phyloP scores from a whole-genome alignment of 345 rosid genomes.

The Acer yangbiense region DNA sequence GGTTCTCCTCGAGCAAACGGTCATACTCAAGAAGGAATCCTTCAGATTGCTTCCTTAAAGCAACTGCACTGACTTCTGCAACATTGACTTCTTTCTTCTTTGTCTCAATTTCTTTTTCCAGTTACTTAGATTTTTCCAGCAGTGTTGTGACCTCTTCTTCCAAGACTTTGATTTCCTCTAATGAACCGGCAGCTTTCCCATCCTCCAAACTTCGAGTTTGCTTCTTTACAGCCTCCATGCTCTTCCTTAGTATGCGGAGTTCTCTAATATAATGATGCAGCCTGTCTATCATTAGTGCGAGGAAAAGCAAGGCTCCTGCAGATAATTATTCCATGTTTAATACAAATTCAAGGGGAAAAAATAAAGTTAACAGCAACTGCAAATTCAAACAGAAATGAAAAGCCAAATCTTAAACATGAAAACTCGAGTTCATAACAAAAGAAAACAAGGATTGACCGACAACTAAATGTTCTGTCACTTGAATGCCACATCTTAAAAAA shows the following conservation, averaged over 20 bases:
- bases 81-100: slow-evolving; percentile 54
- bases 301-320: slow-evolving; percentile 82
- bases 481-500: not conserved
- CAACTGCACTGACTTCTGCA: slow-evolving; percentile 71
- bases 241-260: slow-evolving; percentile 75
- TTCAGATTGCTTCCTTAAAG: slow-evolving; percentile 89
- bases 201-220: slow-evolving; percentile 64
- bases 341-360: slow-evolving; percentile 5
- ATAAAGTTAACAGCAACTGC: not conserved
- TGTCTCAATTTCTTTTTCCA: slow-evolving; percentile 51
- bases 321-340: slow-evolving; percentile 19
- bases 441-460: not conserved
- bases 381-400: slow-evolving; percentile 3
- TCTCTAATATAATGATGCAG: slow-evolving; percentile 91
- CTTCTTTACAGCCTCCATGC: slow-evolving; percentile 71
- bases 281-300: slow-evolving; percentile 84
- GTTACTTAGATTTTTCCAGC: slow-evolving; percentile 43
- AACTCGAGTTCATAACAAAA: not conserved
- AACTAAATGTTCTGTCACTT: not conserved
- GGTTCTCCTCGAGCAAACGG: slow-evolving; percentile 84
- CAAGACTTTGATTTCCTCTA: slow-evolving; percentile 55
- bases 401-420: slow-evolving; percentile 7
- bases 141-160: slow-evolving; percentile 54
- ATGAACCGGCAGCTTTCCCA: slow-evolving; percentile 44
- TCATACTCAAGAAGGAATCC: slow-evolving; percentile 93